Conservation (phyloP, 2,329 filamentous ascomycete genomes). For the Fusarium xylarioides region DNA sequence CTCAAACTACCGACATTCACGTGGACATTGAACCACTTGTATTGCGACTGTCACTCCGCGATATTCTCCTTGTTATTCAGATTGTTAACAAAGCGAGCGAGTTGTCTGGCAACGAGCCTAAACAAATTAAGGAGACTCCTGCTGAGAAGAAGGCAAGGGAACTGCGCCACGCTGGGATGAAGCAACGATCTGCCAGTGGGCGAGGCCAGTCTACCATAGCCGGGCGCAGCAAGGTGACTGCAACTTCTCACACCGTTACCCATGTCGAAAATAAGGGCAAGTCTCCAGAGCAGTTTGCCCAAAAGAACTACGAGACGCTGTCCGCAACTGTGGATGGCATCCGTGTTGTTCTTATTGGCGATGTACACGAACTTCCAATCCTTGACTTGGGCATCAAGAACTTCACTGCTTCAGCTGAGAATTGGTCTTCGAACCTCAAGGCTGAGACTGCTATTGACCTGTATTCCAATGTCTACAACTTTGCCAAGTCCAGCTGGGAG, state of each 20-base stretch:
- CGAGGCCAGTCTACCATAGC: slow-evolving; percentile 62
- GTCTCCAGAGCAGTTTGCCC: slow-evolving; percentile 17
- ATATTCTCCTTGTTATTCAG: slow-evolving; percentile 93
- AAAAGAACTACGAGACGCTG: slow-evolving; percentile 72
- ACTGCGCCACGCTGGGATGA: slow-evolving; percentile 58
- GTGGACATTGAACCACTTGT: slow-evolving; percentile 92
- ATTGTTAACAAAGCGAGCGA: slow-evolving; percentile 92
- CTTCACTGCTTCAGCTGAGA: slow-evolving; percentile 83
- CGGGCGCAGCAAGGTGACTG: slow-evolving; percentile 49
- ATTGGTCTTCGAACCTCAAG: slow-evolving; percentile 90
- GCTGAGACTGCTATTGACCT: slow-evolving; percentile 92
- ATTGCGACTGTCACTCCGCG: slow-evolving; percentile 86
- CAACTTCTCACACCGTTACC: slow-evolving; percentile 46
- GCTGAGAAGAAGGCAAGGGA: slow-evolving; percentile 67
- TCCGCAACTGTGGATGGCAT: slow-evolving; percentile 88
- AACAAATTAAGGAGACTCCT: slow-evolving; percentile 47
- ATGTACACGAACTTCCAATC: slow-evolving; percentile 93
- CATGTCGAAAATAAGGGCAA: slow-evolving; percentile 36
- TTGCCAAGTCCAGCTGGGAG: slow-evolving; percentile 98
- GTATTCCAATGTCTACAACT: slow-evolving; percentile 98
- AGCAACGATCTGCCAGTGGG: slow-evolving; percentile 66
- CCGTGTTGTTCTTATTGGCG: slow-evolving; percentile 92
- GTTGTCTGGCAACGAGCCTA: slow-evolving; percentile 74
- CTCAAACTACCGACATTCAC: slow-evolving; percentile 78
- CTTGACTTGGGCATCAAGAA: slow-evolving; percentile 93